Base-by-base conservation (phyloP, 2,329 filamentous ascomycete genomes). In the Dactylonectria macrodidyma region DNA sequence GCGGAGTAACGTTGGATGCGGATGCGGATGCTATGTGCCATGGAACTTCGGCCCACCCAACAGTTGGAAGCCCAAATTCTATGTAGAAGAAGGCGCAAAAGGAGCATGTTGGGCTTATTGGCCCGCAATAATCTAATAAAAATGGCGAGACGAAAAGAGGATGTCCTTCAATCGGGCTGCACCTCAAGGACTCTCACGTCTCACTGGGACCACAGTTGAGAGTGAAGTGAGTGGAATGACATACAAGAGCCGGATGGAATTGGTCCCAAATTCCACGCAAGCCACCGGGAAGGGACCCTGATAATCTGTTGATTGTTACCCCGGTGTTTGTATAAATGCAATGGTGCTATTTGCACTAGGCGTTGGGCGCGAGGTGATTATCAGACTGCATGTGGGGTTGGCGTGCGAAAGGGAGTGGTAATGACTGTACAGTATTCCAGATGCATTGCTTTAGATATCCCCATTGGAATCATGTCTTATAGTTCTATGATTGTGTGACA, bases 361-460 rank as follows among this genome's bases (percentile, higher is more conserved):
- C 60, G 65, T 67, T 65, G 24, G 61, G 65, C 30, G 56, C 38
- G 36, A 57, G 48, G 44, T 30, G 52, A 67, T 64, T 52, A 62
- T 51, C 44, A 48, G 54, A 51, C 34, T 59, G 30, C 30, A 8
- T 46, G 55, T 46, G 60, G 24, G 24, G 47, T 36, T 48, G 33
- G 47, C 16, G 55, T 36, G 34, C 9, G 30, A 12, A 22, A 47
- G 41, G 22, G 22, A 30, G 55, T 63, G 22, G 30, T 64, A 67
- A 64, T 64, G 65, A 47, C 38, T 65, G 54, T 48, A 50, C 46
- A 47, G 36, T 54, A 46, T 67, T 64, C 48, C 33, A 26, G 47
- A 33, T 48, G 16, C 26, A 65, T 56, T 41, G 30, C 38, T 58
- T 19, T 52, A 64, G 61, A 61, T 67, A 65, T 65, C 60, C 61